phyloP scores from a whole-genome alignment of 106 monocot genomes.

The Acorus calamus region DNA sequence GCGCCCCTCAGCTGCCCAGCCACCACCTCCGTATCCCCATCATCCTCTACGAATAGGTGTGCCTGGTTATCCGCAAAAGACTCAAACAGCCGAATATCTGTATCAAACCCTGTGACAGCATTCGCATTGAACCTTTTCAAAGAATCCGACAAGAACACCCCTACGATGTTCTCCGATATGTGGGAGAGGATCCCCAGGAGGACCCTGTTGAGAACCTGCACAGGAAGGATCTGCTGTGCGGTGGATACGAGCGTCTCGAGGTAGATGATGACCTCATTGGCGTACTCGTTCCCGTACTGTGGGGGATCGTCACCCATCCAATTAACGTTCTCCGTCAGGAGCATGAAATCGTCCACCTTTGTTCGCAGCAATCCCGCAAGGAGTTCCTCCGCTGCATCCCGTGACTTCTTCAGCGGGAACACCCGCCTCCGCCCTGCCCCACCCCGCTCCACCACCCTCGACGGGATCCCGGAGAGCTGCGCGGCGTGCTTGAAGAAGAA shows the following conservation, averaged over 20 bases:
- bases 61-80: constrained; percentile 67
- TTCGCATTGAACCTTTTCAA: constrained; percentile 80
- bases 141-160: constrained; percentile 59
- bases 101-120: constrained; percentile 72
- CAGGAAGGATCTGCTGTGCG: constrained; percentile 68
- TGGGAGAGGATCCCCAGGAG: constrained; percentile 58
- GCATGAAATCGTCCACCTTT: constrained; percentile 86
- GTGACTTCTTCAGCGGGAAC: constrained; percentile 67
- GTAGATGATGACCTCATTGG: constrained; percentile 83
- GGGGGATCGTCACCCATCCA: constrained; percentile 83
- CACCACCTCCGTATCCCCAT: constrained; percentile 13
- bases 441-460: constrained; percentile 52
- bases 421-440: constrained; percentile 19
- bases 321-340: constrained; percentile 43
- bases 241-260: constrained; percentile 80
- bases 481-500: constrained; percentile 92
- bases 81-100: constrained; percentile 69
- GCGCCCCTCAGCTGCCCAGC: constrained; percentile 49
- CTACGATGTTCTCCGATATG: constrained; percentile 75
- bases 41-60: constrained; percentile 31
- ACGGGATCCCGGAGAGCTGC: constrained; percentile 74
- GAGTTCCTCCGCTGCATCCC: constrained; percentile 62
- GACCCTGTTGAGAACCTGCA: constrained; percentile 45
- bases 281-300: constrained; percentile 67
- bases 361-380: constrained; percentile 44